Evolutionary conservation across 2,329 filamentous ascomycete genomes (phyloP).

Genomic region (Pseudogymnoascus sp.): DNA sequence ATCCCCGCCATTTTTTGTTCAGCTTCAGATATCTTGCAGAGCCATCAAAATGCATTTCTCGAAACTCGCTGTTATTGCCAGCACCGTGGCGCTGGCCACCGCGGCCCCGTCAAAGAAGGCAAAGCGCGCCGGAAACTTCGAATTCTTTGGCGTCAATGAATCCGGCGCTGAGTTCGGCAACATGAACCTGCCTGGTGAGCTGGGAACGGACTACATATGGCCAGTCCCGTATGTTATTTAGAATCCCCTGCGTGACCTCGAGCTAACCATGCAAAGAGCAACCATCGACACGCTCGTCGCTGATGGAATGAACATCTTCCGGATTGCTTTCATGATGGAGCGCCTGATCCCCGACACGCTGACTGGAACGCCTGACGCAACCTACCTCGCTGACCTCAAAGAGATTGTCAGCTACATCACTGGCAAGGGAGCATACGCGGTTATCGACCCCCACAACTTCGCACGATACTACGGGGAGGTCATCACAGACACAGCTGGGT

Average conservation of each 20-base stretch:
- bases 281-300: slow-evolving; percentile 37
- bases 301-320: slow-evolving; percentile 48
- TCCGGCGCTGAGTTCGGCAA: slow-evolving; percentile 54
- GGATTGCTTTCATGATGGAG: slow-evolving; percentile 46
- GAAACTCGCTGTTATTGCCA: slow-evolving; percentile 15
- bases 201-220: slow-evolving; percentile 51
- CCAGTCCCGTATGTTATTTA: slow-evolving; percentile 38
- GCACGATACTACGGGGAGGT: slow-evolving; percentile 35
- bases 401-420: slow-evolving; percentile 39
- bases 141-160: slow-evolving; percentile 29
- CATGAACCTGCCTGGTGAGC: slow-evolving; percentile 42
- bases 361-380: slow-evolving; percentile 35
- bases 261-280: slow-evolving; percentile 15
- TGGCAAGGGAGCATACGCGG: slow-evolving; percentile 35
- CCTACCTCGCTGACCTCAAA: slow-evolving; percentile 37
- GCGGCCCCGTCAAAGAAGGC: slow-evolving; percentile 23
- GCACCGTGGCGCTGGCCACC: slow-evolving; percentile 17
- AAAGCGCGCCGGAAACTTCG: slow-evolving; percentile 30
- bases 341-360: slow-evolving; percentile 42
- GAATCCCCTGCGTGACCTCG: slow-evolving; percentile 7
- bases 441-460: slow-evolving; percentile 40
- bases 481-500: slow-evolving; percentile 27
- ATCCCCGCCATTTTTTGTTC: background rate
- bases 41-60: slow-evolving; percentile 16
- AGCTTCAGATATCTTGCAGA: background rate